phyloP scores from a whole-genome alignment of 768 basidiomycete species.

The Termitomyces sp. region DNA sequence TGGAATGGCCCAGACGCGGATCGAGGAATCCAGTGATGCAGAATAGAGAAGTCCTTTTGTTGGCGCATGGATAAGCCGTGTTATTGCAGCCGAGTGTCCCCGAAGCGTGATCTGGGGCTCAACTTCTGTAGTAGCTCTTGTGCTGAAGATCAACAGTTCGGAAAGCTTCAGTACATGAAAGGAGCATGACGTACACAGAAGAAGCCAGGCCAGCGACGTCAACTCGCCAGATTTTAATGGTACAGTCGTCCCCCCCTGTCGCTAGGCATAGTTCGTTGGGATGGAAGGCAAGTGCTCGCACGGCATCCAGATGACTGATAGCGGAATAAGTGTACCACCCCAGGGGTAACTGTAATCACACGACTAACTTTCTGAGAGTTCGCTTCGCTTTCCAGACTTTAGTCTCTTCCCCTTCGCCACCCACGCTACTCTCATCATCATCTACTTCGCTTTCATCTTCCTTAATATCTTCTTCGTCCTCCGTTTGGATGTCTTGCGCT shows the following conservation, averaged over 20 bases:
- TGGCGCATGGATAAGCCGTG: constrained; percentile 76
- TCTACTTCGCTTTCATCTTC: constrained; percentile 63
- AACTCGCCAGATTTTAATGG: constrained; percentile 94
- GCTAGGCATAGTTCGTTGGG: constrained; percentile 80
- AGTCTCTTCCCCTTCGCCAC: constrained; percentile 60
- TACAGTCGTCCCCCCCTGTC: constrained; percentile 93
- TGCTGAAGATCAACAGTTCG: constrained; percentile 31
- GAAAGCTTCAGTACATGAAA: constrained; percentile 10
- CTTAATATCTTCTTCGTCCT: constrained; percentile 20
- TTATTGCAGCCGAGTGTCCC: constrained; percentile 89
- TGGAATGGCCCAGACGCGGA: constrained; percentile 88
- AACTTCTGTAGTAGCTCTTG: constrained; percentile 74
- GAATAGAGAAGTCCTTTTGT: constrained; percentile 79
- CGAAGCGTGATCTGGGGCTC: constrained; percentile 93
- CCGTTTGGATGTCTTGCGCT: constrained; percentile 27
- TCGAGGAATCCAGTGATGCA: constrained; percentile 89
- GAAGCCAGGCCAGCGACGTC: constrained; percentile 72
- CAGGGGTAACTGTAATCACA: constrained; percentile 15
- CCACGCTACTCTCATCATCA: constrained; percentile 66
- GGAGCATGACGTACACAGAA: constrained; percentile 54
- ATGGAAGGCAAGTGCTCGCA: constrained; percentile 87
- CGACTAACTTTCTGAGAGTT: constrained; percentile 81
- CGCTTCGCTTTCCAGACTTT: constrained; percentile 85
- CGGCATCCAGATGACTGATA: constrained; percentile 85
- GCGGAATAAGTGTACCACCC: constrained; percentile 13